Percentiles rank a stretch among this genome's conserved stretches.
These are phyloP conservation scores for Nectriaceae sp. DNA, from an alignment of 2,329 filamentous ascomycete species.

Conservation along the genomic window DNA sequence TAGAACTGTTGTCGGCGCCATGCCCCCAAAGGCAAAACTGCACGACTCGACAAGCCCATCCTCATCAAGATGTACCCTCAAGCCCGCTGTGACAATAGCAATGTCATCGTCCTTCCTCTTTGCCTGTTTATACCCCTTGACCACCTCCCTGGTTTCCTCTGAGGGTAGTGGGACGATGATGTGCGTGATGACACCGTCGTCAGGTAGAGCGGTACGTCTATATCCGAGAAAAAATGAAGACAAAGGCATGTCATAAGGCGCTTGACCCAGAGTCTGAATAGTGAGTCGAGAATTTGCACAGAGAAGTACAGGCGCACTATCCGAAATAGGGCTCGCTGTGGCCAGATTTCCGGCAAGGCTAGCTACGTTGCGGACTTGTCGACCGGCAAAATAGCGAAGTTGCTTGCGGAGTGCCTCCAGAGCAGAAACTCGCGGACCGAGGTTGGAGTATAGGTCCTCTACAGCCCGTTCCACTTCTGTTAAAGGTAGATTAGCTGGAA, in stretches of 20 bases:
- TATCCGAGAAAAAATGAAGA: conserved; percentile 8
- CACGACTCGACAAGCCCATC: conserved; percentile 4
- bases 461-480: conserved; percentile 5
- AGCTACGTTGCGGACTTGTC: conserved; percentile 88
- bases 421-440: conserved; percentile 57
- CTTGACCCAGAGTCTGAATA: background rate
- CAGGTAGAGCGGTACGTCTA: conserved; percentile 2
- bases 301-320: conserved; percentile 85
- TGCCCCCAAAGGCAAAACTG: conserved; percentile 8
- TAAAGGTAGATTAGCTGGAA: conserved; percentile 6
- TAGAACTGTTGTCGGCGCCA: conserved; percentile 7
- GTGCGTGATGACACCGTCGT: conserved; percentile 9
- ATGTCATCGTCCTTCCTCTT: conserved; percentile 95
- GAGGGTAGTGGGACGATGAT: conserved; percentile 1
- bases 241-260: background rate
- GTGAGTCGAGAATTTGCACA: conserved; percentile 58
- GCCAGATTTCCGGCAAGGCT: conserved; percentile 87
- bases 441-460: background rate
- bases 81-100: conserved; percentile 82
- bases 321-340: conserved; percentile 87
- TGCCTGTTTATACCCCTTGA: conserved; percentile 85
- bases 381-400: conserved; percentile 83
- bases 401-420: conserved; percentile 85
- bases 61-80: conserved; percentile 58
- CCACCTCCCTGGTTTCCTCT: conserved; percentile 67